Conservation (phyloP, 2,329 filamentous ascomycete genomes). For the Shiraia sp. region DNA sequence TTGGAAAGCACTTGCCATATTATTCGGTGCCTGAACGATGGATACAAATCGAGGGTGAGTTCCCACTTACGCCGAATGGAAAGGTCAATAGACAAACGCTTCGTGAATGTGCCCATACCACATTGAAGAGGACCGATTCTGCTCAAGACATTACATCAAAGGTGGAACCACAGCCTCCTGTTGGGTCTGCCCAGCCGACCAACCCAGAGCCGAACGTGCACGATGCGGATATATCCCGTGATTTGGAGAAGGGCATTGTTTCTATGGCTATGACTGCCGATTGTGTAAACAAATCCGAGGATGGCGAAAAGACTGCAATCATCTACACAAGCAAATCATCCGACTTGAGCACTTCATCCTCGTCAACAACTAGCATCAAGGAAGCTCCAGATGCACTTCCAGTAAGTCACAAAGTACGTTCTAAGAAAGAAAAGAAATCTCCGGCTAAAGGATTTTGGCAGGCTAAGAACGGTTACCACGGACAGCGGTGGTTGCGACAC, state of each 20-base stretch:
- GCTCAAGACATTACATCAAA: background rate
- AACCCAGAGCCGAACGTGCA: background rate
- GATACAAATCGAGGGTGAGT: constrained; percentile 44
- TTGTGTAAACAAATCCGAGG: too few relatives aligned
- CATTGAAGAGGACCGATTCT: constrained; percentile 5
- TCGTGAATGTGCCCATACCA: constrained; percentile 25
- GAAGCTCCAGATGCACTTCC: constrained; percentile 24
- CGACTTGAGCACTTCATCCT: constrained; percentile 9
- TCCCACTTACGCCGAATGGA: constrained; percentile 60
- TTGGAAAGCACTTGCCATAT: constrained; percentile 55
- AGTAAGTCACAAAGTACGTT: too few relatives aligned
- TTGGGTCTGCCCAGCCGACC: constrained; percentile 1
- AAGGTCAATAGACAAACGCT: constrained; percentile 60
- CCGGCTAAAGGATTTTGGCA: too few relatives aligned
- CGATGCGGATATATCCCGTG: background rate
- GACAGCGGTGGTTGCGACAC: constrained; percentile 38
- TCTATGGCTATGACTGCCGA: constrained; percentile 7
- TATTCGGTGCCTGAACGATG: constrained; percentile 58
- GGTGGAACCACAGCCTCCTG: background rate
- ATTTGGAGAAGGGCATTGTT: constrained; percentile 13
- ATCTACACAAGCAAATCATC: constrained; percentile 14
- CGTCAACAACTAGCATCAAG: constrained; percentile 16
- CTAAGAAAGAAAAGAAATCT: too few relatives aligned
- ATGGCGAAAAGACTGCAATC: background rate
- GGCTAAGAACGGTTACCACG: constrained; percentile 28